phyloP scores from a whole-genome alignment of 1,284 basidiomycete genomes.

The Sanguinoderma infundibulare region DNA sequence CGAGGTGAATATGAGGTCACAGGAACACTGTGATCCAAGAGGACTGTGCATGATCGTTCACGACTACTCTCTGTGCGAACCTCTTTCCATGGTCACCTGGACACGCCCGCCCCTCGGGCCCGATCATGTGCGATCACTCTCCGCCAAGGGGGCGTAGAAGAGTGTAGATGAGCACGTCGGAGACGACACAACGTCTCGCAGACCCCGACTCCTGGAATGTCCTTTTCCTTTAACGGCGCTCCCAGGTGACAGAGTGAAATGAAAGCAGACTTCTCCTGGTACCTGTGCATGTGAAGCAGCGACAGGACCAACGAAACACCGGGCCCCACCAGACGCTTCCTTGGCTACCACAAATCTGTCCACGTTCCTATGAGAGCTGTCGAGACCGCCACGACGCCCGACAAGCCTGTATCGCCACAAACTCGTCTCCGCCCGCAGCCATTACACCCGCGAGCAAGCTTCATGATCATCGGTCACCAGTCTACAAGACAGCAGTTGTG shows the following conservation, averaged over 20 bases:
- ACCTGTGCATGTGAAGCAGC: conserved; percentile 3
- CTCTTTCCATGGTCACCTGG: conserved; percentile 2
- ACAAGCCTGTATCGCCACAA: neutral
- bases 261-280: neutral
- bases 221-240: neutral
- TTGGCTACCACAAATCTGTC: neutral
- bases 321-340: neutral
- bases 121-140: neutral
- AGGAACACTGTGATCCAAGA: neutral
- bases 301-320: neutral
- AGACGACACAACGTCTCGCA: neutral
- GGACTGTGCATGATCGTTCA: neutral
- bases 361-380: neutral
- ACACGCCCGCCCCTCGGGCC: neutral
- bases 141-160: neutral
- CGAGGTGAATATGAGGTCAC: conserved; percentile 5
- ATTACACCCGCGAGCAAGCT: neutral
- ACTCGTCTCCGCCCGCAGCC: neutral
- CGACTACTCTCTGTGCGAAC: neutral
- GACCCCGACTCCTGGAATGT: neutral
- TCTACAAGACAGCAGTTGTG: neutral
- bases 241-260: neutral
- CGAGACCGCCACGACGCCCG: neutral
- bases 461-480: neutral
- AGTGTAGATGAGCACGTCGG: neutral